Evolutionary conservation across 441 rosid genomes (phyloP).

Genomic region (Erodium texanum): DNA sequence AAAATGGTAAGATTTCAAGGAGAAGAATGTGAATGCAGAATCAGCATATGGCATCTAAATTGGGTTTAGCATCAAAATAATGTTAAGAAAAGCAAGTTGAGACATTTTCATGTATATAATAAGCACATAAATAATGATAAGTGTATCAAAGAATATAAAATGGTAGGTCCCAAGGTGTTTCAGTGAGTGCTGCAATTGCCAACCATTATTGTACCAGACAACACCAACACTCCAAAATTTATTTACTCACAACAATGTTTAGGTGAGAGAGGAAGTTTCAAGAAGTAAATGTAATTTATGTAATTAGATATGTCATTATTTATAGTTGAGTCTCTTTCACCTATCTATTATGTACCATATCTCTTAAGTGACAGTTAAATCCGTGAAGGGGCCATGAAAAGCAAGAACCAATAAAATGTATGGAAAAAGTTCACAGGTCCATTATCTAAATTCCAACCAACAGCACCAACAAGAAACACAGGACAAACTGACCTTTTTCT

Average conservation of each 20-base stretch:
- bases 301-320: too few relatives aligned
- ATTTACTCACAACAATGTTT: neutral
- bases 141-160: neutral
- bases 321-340: too few relatives aligned
- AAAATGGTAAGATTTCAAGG: too few relatives aligned
- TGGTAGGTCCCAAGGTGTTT: neutral
- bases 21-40: too few relatives aligned
- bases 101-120: neutral
- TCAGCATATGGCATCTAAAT: neutral
- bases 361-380: constrained; percentile 1
- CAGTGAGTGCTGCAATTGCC: constrained; percentile 3
- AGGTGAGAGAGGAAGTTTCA: too few relatives aligned
- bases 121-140: neutral
- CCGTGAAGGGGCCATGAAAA: neutral
- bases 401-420: neutral
- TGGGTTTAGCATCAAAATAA: neutral
- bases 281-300: too few relatives aligned
- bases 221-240: neutral
- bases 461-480: constrained; percentile 8
- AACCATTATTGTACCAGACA: constrained; percentile 2
- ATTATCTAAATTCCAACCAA: neutral
- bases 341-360: too few relatives aligned
- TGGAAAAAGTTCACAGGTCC: neutral
- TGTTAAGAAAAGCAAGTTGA: neutral
- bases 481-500: constrained; percentile 4